A percentile compares a stretch with the other conserved stretches of the same genome.
Evolutionary conservation across 176 grass and related monocot genomes (phyloP).

Genomic region (Phoenix roebelenii): DNA sequence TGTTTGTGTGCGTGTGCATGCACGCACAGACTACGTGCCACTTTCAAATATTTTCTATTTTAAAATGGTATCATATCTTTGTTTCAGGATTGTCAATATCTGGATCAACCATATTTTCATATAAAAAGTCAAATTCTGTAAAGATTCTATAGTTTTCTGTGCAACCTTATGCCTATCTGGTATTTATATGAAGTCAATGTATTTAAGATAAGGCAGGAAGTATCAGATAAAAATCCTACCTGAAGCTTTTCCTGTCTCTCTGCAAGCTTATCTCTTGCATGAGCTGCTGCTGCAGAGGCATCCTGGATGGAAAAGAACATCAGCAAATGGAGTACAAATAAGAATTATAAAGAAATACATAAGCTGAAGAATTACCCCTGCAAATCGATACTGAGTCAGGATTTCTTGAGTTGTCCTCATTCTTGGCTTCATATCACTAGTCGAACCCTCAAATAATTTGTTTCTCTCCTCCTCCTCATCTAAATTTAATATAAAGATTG

Average conservation of each 20-base stretch:
- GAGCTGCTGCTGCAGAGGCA: slow-evolving; percentile 68
- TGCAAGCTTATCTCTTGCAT: slow-evolving; percentile 74
- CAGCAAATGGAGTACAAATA: neutral
- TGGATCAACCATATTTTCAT: no score
- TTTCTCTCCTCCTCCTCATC: slow-evolving; percentile 36
- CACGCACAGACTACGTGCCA: no score
- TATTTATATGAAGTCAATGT: no score
- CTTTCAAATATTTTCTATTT: no score
- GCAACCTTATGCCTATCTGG: no score
- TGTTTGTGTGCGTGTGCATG: no score
- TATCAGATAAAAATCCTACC: slow-evolving; percentile 21
- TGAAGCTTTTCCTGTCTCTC: slow-evolving; percentile 80
- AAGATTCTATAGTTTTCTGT: no score
- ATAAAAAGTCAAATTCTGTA: no score
- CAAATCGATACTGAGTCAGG: slow-evolving; percentile 82
- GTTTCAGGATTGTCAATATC: no score
- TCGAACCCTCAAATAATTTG: slow-evolving; percentile 51
- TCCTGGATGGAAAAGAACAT: slow-evolving; percentile 31
- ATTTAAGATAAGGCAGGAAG: no score
- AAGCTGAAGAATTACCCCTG: slow-evolving; percentile 38
- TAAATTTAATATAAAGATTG: slow-evolving; percentile 14
- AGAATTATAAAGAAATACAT: neutral
- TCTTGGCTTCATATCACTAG: slow-evolving; percentile 45
- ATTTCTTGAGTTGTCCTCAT: slow-evolving; percentile 81
- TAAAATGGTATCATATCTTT: no score